A percentile compares a stretch with the other conserved stretches of the same genome.
phyloP scores from a whole-genome alignment of 495 filamentous ascomycete genomes.

The Talaromyces stipitatus region DNA sequence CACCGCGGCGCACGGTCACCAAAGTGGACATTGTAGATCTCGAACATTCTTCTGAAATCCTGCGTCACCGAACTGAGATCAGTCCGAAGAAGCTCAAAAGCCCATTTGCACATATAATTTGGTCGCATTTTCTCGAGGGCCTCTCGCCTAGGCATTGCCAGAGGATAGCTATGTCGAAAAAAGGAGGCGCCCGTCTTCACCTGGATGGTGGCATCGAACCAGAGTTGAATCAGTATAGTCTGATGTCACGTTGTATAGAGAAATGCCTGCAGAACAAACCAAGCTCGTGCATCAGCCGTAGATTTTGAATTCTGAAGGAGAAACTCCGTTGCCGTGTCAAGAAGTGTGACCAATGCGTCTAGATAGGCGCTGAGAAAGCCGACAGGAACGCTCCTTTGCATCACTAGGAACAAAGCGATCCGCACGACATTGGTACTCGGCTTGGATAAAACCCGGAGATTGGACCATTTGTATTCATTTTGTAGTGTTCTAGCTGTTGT shows the following conservation, averaged over 20 bases:
- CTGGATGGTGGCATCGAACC: neutral
- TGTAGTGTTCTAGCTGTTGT: neutral
- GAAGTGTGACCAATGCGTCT: neutral
- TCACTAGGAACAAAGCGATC: neutral
- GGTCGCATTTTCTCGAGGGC: neutral
- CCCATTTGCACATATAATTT: slow-evolving; percentile 13
- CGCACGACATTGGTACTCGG: neutral
- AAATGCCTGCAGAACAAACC: slow-evolving; percentile 9
- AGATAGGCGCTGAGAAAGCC: neutral
- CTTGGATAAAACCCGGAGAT: neutral
- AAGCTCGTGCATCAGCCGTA: neutral
- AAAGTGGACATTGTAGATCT: neutral
- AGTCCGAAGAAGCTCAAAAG: slow-evolving; percentile 11
- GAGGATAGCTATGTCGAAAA: neutral
- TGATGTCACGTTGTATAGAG: slow-evolving; percentile 13
- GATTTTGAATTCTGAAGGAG: neutral
- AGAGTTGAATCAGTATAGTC: slow-evolving; percentile 9
- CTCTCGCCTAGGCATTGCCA: neutral
- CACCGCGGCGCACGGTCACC: slow-evolving; percentile 2
- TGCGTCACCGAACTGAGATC: neutral
- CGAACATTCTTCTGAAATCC: neutral
- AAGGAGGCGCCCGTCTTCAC: neutral
- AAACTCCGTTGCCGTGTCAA: neutral
- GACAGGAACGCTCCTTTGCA: neutral
- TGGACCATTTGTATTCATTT: neutral